These are phyloP conservation scores for Takakia lepidozioides DNA, from an alignment of 225 moss, liverwort and hornwort genomes.

Conservation along the genomic window DNA sequence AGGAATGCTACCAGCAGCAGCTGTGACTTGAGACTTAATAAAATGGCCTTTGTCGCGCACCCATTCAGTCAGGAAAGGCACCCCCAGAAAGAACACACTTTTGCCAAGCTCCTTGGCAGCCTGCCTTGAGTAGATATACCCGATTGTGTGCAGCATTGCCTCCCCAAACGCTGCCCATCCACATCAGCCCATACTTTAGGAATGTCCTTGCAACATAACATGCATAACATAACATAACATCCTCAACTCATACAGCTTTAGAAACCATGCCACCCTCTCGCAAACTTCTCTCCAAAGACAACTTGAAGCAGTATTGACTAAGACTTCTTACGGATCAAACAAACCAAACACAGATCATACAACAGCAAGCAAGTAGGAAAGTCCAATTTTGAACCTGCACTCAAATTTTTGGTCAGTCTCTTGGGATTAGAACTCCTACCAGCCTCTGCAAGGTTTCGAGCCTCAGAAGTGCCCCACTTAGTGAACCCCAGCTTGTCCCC, in stretches of 20 bases:
- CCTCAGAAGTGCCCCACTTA: constrained; percentile 51
- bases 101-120: constrained; percentile 57
- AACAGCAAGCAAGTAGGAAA: too few species aligned
- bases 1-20: constrained; percentile 28
- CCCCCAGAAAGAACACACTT: constrained; percentile 32
- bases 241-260: too few species aligned
- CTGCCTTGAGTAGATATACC: constrained; percentile 52
- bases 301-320: too few species aligned
- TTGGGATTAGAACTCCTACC: constrained; percentile 20
- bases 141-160: constrained; percentile 49
- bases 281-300: too few species aligned
- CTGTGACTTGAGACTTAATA: constrained; percentile 45
- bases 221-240: too few species aligned
- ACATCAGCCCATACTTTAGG: too few species aligned
- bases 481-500: constrained; percentile 39
- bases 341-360: too few species aligned
- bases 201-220: too few species aligned
- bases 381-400: too few species aligned
- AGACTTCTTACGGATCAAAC: too few species aligned
- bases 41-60: constrained; percentile 56
- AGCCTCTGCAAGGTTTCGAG: constrained; percentile 58
- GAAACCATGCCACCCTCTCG: too few species aligned
- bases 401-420: too few species aligned
- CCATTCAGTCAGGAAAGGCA: constrained; percentile 51
- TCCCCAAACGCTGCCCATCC: constrained; percentile 32